phyloP scores from a whole-genome alignment of 2,329 filamentous ascomycete genomes.

The Mycogone perniciosa region DNA sequence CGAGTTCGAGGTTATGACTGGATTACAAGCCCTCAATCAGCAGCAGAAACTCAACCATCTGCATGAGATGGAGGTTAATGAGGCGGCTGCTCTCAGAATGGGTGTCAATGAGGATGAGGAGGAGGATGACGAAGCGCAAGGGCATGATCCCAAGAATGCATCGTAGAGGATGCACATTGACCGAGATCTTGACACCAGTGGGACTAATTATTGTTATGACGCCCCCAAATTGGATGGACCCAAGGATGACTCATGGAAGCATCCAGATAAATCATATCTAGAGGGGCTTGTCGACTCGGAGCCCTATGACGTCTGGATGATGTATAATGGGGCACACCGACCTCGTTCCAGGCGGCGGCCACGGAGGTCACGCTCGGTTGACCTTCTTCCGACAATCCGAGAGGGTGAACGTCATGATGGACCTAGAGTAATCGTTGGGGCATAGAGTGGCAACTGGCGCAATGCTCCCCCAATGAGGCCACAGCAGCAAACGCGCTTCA shows the following conservation, averaged over 20 bases:
- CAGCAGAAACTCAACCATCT: constrained; percentile 46
- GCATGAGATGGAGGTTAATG: constrained; percentile 54
- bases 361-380: too few relatives aligned
- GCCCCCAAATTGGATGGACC: not conserved
- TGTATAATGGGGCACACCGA: too few relatives aligned
- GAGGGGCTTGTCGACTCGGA: too few relatives aligned
- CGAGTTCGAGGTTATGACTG: constrained; percentile 41
- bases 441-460: too few relatives aligned
- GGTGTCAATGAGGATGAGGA: constrained; percentile 34
- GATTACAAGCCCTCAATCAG: constrained; percentile 37
- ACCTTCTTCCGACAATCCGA: too few relatives aligned
- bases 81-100: constrained; percentile 45
- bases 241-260: not conserved
- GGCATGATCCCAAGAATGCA: constrained; percentile 20
- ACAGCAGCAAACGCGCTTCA: too few relatives aligned
- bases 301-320: too few relatives aligned
- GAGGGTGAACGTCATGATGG: too few relatives aligned
- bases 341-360: too few relatives aligned
- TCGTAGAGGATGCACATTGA: constrained; percentile 26
- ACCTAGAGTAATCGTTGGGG: too few relatives aligned
- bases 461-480: too few relatives aligned
- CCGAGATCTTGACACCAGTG: not conserved
- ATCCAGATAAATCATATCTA: not conserved
- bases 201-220: not conserved
- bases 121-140: constrained; percentile 29